Base-by-base conservation (phyloP, 2,329 filamentous ascomycete genomes). In the Diaporthe amygdali region DNA sequence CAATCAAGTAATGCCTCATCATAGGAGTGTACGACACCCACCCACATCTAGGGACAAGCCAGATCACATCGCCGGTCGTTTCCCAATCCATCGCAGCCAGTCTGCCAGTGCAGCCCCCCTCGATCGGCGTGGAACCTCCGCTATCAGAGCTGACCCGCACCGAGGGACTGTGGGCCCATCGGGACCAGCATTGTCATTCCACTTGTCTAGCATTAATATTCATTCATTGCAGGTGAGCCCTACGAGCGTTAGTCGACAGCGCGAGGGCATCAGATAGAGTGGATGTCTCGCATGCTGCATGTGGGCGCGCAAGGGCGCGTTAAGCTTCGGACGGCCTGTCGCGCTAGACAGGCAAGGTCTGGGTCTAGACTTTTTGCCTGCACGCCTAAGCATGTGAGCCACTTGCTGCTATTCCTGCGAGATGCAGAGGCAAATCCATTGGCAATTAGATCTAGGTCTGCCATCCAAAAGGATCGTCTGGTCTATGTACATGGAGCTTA, bases 251-350 rank as follows among this genome's bases (percentile, higher is more conserved):
- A 63, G 41, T 14, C 27, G 41, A 41, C 41, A 20, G 14, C 59
- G 39, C 59, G 27, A 63, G 37, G 46, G 59, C 59, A 20, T 47
- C 59, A 63, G 59, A 47, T 63, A 63, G 59, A 63, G 59, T 63
- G 41, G 59, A 63, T 63, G 59, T 63, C 59, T 63, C 14, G 59
- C 59, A 63, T 63, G 59, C 7, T 63, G 59, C 59, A 63, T 47
- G 59, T 15, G 59, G 59, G 41, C 55, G 41, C 55, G 56, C 44
- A 47, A 63, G 59, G 59, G 59, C 41, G 32, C n/a, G 27, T n/a
- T 47, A 63, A 63, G 59, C 59, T 63, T 63, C 56, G 39, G 39
- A 22, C 39, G 34, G 59, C 41, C 59, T 63, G 41, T 20, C 59
- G 25, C 59, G 59, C 59, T 63, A 63, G 41, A 25, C 59, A 47